These are phyloP conservation scores for Microdochium trichocladiopsis DNA, from an alignment of 2,329 filamentous ascomycete genomes.

Conservation along the genomic window DNA sequence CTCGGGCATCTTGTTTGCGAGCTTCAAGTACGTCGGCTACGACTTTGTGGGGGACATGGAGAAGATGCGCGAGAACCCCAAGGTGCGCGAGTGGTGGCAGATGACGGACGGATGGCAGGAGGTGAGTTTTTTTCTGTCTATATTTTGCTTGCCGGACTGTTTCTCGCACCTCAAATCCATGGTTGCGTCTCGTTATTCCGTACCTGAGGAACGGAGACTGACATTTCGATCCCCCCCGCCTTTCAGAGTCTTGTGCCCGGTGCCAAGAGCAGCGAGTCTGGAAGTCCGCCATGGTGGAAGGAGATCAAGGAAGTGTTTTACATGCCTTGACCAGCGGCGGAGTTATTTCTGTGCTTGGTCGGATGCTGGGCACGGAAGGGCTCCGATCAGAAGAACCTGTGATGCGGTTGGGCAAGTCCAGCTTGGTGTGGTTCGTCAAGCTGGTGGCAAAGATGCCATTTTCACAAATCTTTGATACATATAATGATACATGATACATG, in stretches of 20 bases:
- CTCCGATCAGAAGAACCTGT: too few relatives aligned
- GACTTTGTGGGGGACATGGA: slow-evolving; percentile 71
- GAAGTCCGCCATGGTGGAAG: slow-evolving; percentile 62
- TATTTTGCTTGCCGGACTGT: too few relatives aligned
- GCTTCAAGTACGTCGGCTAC: slow-evolving; percentile 71
- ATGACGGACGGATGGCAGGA: slow-evolving; percentile 76
- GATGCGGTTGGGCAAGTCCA: too few relatives aligned
- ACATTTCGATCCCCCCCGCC: too few relatives aligned
- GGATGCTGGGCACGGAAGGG: too few relatives aligned
- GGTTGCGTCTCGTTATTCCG: too few relatives aligned
- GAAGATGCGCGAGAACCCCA: slow-evolving; percentile 64
- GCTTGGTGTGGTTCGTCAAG: too few relatives aligned
- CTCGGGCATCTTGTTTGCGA: slow-evolving; percentile 61
- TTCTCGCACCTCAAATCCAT: too few relatives aligned
- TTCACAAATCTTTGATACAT: background rate
- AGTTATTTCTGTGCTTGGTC: too few relatives aligned
- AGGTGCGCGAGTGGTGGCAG: slow-evolving; percentile 72
- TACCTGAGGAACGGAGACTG: too few relatives aligned
- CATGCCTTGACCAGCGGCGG: slow-evolving; percentile 28
- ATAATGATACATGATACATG: background rate
- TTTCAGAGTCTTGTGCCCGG: slow-evolving; percentile 43
- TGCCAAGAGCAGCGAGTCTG: slow-evolving; percentile 50
- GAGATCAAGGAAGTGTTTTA: slow-evolving; percentile 65
- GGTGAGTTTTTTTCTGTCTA: slow-evolving; percentile 18
- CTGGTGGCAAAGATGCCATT: too few relatives aligned